Evolutionary conservation across 768 basidiomycete genomes (phyloP), one percentile per base, ranked within the genome.

Genomic region (Leccinum pellstonianum): DNA sequence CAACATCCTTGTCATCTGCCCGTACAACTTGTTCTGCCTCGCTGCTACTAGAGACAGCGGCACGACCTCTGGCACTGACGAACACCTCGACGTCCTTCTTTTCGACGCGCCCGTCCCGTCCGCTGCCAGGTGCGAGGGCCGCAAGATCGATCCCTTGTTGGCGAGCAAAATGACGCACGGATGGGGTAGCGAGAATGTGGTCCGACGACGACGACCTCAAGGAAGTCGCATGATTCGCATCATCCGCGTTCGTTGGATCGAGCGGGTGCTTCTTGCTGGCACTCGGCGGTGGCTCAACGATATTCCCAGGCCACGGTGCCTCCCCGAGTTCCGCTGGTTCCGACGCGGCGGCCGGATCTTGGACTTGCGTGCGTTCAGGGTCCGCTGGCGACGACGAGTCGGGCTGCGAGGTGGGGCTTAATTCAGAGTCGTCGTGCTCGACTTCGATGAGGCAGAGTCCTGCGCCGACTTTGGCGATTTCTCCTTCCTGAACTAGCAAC

Each of bases 391-490:
- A 31, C 14, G 58, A 51, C 17, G 11, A 1, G 31, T 33, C 19
- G 2, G 35, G 6, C 35, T 37, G 35, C 12, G 35, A 14, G 14
- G 35, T 14, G 5, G 5, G 0, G 37, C 1, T 38, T 17, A 15
- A 41, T 41, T 41, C 38, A 41, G 17, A 41, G 9, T 64, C 57
- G 4, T 87, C 88, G 59, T 86, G 85, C 14, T 89, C 87, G n/a
- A 86, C 86, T 65, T 93, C 91, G 54, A 95, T 92, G 11, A 86
- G 64, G 71, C 92, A 95, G 2, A 95, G 77, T 10, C 85, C 85
- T 19, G 81, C 76, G 33, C 93, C 92, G 17, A 94, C 93, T 68
- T 91, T 91, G 19, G 90, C 91, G 17, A 94, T 80, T 68, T 91
- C 84, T 19, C 93, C 93, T 69, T 92, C 91, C 63, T 86, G 75